Percentiles rank a stretch among this genome's conserved stretches.
Conservation (phyloP, 805 yeast genomes). For the Yueomyces sp. region DNA sequence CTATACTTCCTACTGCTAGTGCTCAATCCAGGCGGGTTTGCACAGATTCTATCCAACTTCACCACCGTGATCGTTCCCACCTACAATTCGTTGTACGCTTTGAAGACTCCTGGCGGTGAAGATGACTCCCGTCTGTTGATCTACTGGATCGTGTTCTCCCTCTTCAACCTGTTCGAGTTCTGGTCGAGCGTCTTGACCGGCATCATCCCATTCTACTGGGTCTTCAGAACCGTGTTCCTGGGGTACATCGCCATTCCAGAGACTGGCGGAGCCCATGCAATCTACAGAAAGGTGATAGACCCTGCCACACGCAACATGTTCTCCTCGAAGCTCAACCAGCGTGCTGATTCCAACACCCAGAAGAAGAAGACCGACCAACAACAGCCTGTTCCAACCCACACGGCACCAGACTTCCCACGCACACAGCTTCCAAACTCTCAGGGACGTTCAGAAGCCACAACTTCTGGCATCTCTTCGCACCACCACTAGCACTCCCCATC, state of each 20-base stretch:
- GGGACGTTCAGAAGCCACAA: no score
- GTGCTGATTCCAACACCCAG: no score
- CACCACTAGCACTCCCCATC: no score
- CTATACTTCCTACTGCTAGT: conserved; percentile 67
- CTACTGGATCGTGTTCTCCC: conserved; percentile 97
- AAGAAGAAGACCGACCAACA: no score
- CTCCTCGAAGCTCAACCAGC: conserved; percentile 1
- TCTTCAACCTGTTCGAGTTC: conserved; percentile 80
- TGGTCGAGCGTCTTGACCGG: conserved; percentile 87
- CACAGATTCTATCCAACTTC: conserved; percentile 82
- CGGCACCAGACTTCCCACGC: no score
- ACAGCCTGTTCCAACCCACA: no score
- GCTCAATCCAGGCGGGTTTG: conserved; percentile 86
- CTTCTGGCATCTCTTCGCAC: no score
- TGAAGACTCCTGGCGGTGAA: conserved; percentile 48
- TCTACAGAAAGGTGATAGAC: conserved; percentile 50
- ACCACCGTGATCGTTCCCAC: conserved; percentile 91
- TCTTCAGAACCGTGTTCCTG: conserved; percentile 78
- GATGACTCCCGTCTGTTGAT: conserved; percentile 86
- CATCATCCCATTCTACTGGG: conserved; percentile 94
- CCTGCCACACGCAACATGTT: conserved; percentile 40
- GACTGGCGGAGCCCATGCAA: conserved; percentile 68
- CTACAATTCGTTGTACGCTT: conserved; percentile 72
- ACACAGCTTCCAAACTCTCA: no score
- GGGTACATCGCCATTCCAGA: conserved; percentile 79